Percentiles rank a stretch among this genome's conserved stretches.
phyloP scores from a whole-genome alignment of 257 asterid species.

The Coffea eugenioides region DNA sequence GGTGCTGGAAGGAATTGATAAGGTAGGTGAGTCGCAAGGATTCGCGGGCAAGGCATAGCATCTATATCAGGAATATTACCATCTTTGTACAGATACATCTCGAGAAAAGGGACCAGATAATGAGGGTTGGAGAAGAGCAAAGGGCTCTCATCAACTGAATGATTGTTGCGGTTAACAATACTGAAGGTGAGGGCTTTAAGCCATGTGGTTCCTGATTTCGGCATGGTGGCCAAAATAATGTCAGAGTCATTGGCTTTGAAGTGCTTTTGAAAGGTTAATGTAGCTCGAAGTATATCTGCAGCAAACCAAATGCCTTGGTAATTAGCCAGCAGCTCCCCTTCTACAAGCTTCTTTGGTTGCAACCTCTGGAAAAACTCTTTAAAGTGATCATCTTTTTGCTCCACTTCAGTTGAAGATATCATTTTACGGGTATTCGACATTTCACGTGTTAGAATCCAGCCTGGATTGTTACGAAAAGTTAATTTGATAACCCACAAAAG shows the following conservation, averaged over 20 bases:
- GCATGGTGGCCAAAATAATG: slow-evolving; percentile 40
- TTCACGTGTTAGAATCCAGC: no score
- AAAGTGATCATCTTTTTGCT: background rate
- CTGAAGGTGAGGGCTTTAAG: slow-evolving; percentile 46
- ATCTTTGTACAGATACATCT: slow-evolving; percentile 29
- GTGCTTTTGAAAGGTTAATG: slow-evolving; percentile 19
- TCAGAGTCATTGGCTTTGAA: slow-evolving; percentile 34
- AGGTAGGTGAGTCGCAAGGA: slow-evolving; percentile 50
- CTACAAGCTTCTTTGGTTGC: background rate
- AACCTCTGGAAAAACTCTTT: background rate
- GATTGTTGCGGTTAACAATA: slow-evolving; percentile 23
- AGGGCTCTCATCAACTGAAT: slow-evolving; percentile 25
- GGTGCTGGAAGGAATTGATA: slow-evolving; percentile 30
- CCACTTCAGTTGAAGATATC: no score
- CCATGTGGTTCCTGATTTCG: slow-evolving; percentile 68
- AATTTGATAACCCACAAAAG: no score
- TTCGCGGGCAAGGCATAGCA: slow-evolving; percentile 31
- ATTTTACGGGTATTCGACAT: no score
- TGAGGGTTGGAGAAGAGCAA: slow-evolving; percentile 51
- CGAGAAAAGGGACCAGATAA: slow-evolving; percentile 48
- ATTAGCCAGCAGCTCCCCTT: background rate
- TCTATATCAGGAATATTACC: background rate
- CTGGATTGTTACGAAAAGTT: no score
- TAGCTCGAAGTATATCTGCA: slow-evolving; percentile 31
- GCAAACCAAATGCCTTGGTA: slow-evolving; percentile 50